Base-by-base conservation (phyloP, 139 green algal genomes). In the Desmodesmus armatus region DNA sequence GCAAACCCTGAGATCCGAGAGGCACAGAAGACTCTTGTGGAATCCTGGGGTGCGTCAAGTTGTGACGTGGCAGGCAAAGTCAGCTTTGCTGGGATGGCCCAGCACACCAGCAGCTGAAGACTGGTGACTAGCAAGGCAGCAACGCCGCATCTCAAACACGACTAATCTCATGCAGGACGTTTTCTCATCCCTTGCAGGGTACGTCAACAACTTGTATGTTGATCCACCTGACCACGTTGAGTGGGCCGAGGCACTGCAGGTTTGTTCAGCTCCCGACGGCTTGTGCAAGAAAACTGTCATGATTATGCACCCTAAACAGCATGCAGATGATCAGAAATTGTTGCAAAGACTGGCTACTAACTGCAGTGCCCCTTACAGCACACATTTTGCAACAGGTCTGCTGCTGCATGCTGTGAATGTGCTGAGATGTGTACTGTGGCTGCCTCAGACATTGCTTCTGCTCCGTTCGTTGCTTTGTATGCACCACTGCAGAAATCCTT, bases 1-100 rank as follows among this genome's bases (percentile, higher is more conserved):
- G 31, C 47, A 2, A 29, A 89, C 37, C 72, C 80, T 47, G 85
- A 87, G 37, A 86, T 89, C 9, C 65, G 79, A 0, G 5, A 35
- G 11, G 85, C 85, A 1, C 85, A 89, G 51, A 71, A 89, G 49
- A 63, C 83, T 0, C 39, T 89, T 44, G 85, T 87, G 23, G 72
- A 89, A 49, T 63, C 71, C 13, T 89, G 85, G 85, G 84, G 82
- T 87, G 72, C 63, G 82, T 9, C 7, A 55, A n/a, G n/a, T n/a
- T n/a, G n/a, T n/a, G n/a, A n/a, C n/a, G n/a, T n/a, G n/a, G n/a
- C n/a, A n/a, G n/a, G n/a, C n/a, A n/a, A n/a, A n/a, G n/a, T n/a
- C n/a, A n/a, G n/a, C n/a, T n/a, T n/a, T n/a, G n/a, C n/a, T n/a
- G n/a, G n/a, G n/a, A n/a, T n/a, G n/a, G n/a, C n/a, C n/a, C n/a